Evolutionary conservation across 2,329 filamentous ascomycete species (phyloP), one percentile per base, ranked within the genome.

Genomic region (Fusarium pseudoanthophilum): DNA sequence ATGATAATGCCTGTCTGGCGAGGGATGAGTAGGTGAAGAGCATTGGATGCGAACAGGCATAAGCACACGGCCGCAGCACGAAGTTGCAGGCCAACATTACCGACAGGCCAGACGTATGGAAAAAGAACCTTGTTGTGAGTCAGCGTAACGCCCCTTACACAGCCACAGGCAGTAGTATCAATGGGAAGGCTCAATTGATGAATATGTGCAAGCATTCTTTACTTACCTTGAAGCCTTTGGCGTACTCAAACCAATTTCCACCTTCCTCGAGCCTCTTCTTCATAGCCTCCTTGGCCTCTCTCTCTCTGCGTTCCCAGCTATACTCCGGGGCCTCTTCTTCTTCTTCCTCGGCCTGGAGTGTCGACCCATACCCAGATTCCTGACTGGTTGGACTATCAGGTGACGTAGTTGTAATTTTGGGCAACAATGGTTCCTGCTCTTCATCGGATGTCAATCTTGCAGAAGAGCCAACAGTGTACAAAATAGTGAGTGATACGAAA

Each of bases 1-100:
- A 93, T 91, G 71, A 97, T 91, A 65, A 93, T 90, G 72, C 94
- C 94, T 37, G 95, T 89, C 78, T 96, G 93, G 26, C 92, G 88
- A n/a, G 94, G 94, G 37, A 94, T 90, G 46, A 97, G 83, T 20
- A 97, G 85, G 75, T 95, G 93, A 56, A 97, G 84, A 10, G 89
- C 89, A 72, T 95, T 94, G 62, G 91, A 89, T 58, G 86, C 84
- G n/a, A 95, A 80, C 28, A 96, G 85, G 74, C 92, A 92, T 3
- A 93, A 48, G 1, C 88, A 87, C 49, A 96, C 91, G 8, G 93
- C 85, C 16, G 88, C 83, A 26, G 93, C 88, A 60, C 91, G 91
- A 24, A 92, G 80, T 79, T 96, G 93, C 24, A 96, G 87, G 20
- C 83, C 80, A 60, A 85, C 87, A 76, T 92, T 89, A 46, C 91